These are phyloP conservation scores for Alternaria incomplexa DNA, from an alignment of 2,329 filamentous ascomycete species.

Conservation along the genomic window DNA sequence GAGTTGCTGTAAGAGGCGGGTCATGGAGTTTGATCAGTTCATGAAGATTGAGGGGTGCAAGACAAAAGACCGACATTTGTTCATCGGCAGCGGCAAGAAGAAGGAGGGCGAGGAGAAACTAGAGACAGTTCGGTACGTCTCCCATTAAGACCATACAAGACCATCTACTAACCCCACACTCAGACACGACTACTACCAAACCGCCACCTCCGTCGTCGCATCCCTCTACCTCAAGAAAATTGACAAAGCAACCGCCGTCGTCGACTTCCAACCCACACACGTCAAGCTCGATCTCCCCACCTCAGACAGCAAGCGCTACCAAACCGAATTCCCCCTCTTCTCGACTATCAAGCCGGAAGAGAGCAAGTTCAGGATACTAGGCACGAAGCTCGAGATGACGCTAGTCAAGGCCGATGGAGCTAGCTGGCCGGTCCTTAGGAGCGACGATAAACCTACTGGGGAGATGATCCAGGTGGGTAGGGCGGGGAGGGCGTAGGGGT, in stretches of 20 bases:
- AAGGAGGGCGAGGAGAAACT: slow-evolving; percentile 79
- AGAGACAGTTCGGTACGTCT: slow-evolving; percentile 71
- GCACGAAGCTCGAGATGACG: slow-evolving; percentile 85
- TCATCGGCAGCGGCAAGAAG: slow-evolving; percentile 77
- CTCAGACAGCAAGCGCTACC: slow-evolving; percentile 82
- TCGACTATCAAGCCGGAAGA: slow-evolving; percentile 76
- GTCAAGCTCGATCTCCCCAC: slow-evolving; percentile 85
- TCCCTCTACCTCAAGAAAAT: slow-evolving; percentile 98
- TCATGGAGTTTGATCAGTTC: slow-evolving; percentile 97
- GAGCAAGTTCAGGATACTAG: slow-evolving; percentile 80
- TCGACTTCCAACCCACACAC: slow-evolving; percentile 69
- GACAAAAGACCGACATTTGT: slow-evolving; percentile 81
- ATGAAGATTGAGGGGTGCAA: slow-evolving; percentile 93
- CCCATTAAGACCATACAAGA: not conserved
- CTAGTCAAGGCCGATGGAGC: slow-evolving; percentile 74
- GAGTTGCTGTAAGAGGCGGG: slow-evolving; percentile 92
- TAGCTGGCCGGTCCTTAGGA: slow-evolving; percentile 85
- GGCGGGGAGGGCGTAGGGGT: slow-evolving; percentile 60
- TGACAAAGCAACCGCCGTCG: slow-evolving; percentile 75
- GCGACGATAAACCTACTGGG: slow-evolving; percentile 73
- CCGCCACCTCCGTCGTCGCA: slow-evolving; percentile 80
- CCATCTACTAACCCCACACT: slow-evolving; percentile 8
- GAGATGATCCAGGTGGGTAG: slow-evolving; percentile 91
- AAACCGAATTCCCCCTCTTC: slow-evolving; percentile 75
- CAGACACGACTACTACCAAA: slow-evolving; percentile 95